Evolutionary conservation across 2,329 filamentous ascomycete genomes (phyloP), one percentile per base, ranked within the genome.

Genomic region (Colletotrichum aenigma): DNA sequence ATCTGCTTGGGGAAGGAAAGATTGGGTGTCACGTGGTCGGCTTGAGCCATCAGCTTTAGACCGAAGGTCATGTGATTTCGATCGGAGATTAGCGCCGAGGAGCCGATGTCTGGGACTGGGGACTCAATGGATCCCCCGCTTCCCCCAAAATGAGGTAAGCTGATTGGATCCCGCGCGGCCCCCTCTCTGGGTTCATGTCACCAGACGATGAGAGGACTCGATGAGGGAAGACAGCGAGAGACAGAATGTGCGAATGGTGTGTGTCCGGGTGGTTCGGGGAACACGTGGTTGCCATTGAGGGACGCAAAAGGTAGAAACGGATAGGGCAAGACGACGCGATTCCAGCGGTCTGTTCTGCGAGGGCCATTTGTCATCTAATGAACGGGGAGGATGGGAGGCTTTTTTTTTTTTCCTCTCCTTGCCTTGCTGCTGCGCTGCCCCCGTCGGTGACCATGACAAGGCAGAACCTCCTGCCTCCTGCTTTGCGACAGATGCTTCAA

Each of bases 281-380:
- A 74, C 70, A 76, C 70, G 74, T 76, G 70, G 64, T 69, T 65
- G 74, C 70, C 74, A 76, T 76, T 74, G 70, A 32, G 38, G 43
- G 58, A 73, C 24, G 58, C 43, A 64, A 67, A 66, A 26, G 9
- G 10, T 7, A 65, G 38, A 16, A 24, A 8, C 24, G 32, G 28
- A n/a, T 52, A n/a, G 43, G 28, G 34, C 56, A 55, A 60, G 56
- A 43, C 58, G 64, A 60, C 58, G 70, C 74, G 64, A 76, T 74
- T 76, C 48, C 32, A 68, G 70, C 56, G 56, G 38, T 72, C 64
- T 26, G 21, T 26, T 36, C 24, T 32, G 58, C 28, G 16, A 61
- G 58, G 32, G 12, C 10, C 70, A 65, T 69, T 73, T 68, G 38
- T 65, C 58, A 62, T 66, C 36, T 43, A 52, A 52, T 52, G 43